Percentiles rank a stretch among this genome's conserved stretches.
phyloP scores from a whole-genome alignment of 2,329 filamentous ascomycete species.

The Xylogone sp. region DNA sequence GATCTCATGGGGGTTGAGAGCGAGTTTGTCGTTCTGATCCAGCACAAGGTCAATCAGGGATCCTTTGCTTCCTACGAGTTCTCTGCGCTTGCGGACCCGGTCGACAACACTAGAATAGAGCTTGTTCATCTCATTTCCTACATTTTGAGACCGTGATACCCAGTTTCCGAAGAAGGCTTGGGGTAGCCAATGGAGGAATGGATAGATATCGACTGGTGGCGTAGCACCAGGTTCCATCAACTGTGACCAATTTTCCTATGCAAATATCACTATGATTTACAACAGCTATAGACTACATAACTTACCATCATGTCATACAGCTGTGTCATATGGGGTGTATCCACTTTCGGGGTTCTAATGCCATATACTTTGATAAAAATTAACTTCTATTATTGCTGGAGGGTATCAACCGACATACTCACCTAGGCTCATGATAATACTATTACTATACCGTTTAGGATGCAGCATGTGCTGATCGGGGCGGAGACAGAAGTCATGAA shows the following conservation, averaged over 20 bases:
- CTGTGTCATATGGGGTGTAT: conserved; percentile 32
- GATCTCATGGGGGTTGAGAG: conserved; percentile 29
- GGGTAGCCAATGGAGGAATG: conserved; percentile 39
- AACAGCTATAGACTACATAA: neutral
- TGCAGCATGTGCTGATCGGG: conserved; percentile 43
- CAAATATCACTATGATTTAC: neutral
- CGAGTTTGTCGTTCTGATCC: conserved; percentile 30
- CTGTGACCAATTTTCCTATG: conserved; percentile 33
- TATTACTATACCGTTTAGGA: conserved; percentile 45
- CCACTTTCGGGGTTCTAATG: conserved; percentile 27
- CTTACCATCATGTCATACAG: conserved; percentile 35
- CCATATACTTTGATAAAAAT: conserved; percentile 26
- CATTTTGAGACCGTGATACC: conserved; percentile 29
- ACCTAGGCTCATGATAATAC: conserved; percentile 40
- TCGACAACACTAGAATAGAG: conserved; percentile 31
- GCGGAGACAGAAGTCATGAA: conserved; percentile 37
- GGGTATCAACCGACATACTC: conserved; percentile 7
- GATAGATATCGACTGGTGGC: conserved; percentile 45
- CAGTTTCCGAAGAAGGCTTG: conserved; percentile 37
- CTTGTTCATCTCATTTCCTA: conserved; percentile 36
- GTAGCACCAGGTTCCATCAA: conserved; percentile 45
- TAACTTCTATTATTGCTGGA: neutral
- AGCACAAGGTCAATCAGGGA: conserved; percentile 39
- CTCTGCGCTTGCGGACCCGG: conserved; percentile 30
- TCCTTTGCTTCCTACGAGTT: conserved; percentile 16